phyloP scores from a whole-genome alignment of 192 early-diverging fungal genomes.

The Linnemannia exigua region DNA sequence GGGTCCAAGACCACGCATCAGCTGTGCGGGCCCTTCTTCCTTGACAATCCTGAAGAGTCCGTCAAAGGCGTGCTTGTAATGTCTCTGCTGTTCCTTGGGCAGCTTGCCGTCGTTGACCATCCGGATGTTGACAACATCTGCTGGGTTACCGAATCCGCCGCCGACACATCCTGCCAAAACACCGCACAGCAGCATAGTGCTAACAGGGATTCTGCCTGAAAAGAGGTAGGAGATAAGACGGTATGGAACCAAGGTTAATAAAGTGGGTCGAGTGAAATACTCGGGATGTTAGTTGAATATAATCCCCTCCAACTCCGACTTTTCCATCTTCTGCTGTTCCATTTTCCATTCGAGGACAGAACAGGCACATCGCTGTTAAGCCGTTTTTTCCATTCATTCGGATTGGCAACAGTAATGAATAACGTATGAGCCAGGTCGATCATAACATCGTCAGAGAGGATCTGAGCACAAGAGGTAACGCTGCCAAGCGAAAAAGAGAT shows the following conservation, averaged over 20 bases:
- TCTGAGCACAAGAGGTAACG: background rate
- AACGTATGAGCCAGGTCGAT: background rate
- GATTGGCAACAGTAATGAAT: background rate
- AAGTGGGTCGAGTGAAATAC: background rate
- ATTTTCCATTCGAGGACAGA: background rate
- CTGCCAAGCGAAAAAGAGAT: slow-evolving; percentile 1
- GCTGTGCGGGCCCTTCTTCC: slow-evolving; percentile 80
- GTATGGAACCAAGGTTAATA: background rate
- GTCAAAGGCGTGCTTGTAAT: slow-evolving; percentile 84
- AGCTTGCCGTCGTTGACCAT: slow-evolving; percentile 87
- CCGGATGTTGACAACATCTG: slow-evolving; percentile 85
- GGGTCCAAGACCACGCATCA: slow-evolving; percentile 93
- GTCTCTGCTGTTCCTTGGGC: slow-evolving; percentile 71
- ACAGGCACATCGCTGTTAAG: background rate
- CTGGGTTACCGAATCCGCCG: slow-evolving; percentile 81
- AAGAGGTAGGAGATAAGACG: background rate
- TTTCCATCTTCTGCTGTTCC: background rate
- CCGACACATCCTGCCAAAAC: slow-evolving; percentile 68
- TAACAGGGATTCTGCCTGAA: slow-evolving; percentile 56
- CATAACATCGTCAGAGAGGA: background rate
- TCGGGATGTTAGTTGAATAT: background rate
- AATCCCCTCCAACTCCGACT: background rate
- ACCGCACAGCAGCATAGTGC: slow-evolving; percentile 61
- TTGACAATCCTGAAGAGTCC: slow-evolving; percentile 80
- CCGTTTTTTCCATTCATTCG: background rate